These are phyloP conservation scores for Cytospora piceae DNA, from an alignment of 2,329 filamentous ascomycete genomes.

Conservation along the genomic window DNA sequence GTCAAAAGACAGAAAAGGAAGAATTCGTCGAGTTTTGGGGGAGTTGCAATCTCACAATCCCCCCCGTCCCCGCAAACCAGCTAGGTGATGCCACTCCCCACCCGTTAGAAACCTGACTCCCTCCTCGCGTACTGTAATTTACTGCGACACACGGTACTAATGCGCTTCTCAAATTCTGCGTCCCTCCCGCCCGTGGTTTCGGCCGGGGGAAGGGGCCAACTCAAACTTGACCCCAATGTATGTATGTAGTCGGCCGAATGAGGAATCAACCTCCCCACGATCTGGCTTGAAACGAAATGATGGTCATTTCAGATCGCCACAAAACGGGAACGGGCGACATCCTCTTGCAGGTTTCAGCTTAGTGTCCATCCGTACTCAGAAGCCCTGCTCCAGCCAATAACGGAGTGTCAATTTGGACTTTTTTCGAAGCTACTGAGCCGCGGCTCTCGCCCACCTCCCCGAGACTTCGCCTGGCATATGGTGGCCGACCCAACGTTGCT, in stretches of 20 bases:
- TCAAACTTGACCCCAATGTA: not conserved
- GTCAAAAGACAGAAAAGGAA: constrained; percentile 8
- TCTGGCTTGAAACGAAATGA: constrained; percentile 19
- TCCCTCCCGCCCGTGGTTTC: constrained; percentile 17
- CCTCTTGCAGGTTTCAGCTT: constrained; percentile 5
- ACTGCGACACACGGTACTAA: not conserved
- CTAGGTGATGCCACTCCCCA: constrained; percentile 20
- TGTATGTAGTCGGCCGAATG: constrained; percentile 17
- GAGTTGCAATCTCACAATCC: constrained; percentile 2
- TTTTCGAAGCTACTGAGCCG: not conserved
- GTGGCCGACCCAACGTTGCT: not conserved
- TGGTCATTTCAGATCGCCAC: constrained; percentile 19
- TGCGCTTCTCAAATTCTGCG: not conserved
- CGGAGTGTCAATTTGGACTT: not conserved
- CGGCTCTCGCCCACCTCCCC: not conserved
- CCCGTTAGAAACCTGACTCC: constrained; percentile 18
- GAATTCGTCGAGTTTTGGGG: constrained; percentile 12
- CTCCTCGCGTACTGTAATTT: constrained; percentile 8
- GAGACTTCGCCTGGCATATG: not conserved
- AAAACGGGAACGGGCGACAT: constrained; percentile 23
- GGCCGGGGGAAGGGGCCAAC: constrained; percentile 9
- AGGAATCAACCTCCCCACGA: constrained; percentile 16
- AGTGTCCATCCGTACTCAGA: not conserved
- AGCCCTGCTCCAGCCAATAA: not conserved
- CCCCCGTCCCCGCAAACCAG: constrained; percentile 3